These are phyloP conservation scores for Lactarius trivialis DNA, from an alignment of 768 basidiomycete species.

Conservation along the genomic window DNA sequence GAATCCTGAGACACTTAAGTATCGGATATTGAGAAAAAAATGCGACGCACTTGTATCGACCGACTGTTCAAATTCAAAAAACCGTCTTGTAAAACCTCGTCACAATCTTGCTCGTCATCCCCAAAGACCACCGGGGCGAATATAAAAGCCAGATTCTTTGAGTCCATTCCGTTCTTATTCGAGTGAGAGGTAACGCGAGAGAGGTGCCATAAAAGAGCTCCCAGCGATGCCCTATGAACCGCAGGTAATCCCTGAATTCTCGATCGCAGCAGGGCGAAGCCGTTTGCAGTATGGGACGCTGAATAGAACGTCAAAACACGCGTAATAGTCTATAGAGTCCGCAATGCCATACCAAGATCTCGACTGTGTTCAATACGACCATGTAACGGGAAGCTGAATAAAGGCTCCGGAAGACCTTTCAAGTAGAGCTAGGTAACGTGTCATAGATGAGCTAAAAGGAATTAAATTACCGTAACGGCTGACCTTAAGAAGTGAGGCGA, in stretches of 20 bases:
- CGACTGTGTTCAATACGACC: slow-evolving; percentile 80
- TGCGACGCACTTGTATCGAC: slow-evolving; percentile 54
- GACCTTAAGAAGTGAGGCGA: slow-evolving; percentile 82
- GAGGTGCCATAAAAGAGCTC: slow-evolving; percentile 76
- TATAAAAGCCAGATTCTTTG: slow-evolving; percentile 85
- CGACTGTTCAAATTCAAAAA: slow-evolving; percentile 71
- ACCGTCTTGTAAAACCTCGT: slow-evolving; percentile 77
- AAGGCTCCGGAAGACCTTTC: slow-evolving; percentile 81
- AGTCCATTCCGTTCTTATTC: slow-evolving; percentile 91
- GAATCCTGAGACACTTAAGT: slow-evolving; percentile 41
- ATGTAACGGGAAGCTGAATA: slow-evolving; percentile 75
- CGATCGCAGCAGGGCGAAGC: slow-evolving; percentile 67
- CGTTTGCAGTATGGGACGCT: slow-evolving; percentile 68
- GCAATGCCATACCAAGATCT: slow-evolving; percentile 47
- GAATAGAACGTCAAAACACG: neutral
- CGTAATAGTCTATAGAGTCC: slow-evolving; percentile 6
- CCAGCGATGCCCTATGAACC: slow-evolving; percentile 81
- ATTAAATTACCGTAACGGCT: slow-evolving; percentile 16
- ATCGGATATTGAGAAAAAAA: neutral
- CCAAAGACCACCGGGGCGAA: slow-evolving; percentile 87
- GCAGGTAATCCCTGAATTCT: slow-evolving; percentile 78
- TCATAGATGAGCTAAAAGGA: neutral
- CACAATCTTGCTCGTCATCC: too few species aligned
- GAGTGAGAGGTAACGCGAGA: slow-evolving; percentile 57
- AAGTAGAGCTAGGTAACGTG: slow-evolving; percentile 52